Evolutionary conservation across 2,329 filamentous ascomycete species (phyloP).

Genomic region (Alternaria sp.): DNA sequence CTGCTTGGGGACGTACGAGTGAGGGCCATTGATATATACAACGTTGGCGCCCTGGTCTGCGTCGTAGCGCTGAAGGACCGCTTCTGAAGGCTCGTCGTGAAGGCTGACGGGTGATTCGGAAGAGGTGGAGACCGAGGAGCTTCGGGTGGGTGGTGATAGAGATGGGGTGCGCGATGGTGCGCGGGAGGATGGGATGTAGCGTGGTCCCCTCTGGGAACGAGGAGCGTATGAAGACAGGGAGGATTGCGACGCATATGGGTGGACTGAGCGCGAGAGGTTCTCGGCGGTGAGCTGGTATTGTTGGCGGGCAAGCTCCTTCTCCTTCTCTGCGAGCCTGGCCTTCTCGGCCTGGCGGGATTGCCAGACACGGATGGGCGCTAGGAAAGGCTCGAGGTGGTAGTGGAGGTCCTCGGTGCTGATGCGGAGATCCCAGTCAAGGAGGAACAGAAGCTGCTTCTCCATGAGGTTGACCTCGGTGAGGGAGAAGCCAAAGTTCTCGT

Average conservation of each 20-base stretch:
- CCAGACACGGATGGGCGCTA: conserved; percentile 77
- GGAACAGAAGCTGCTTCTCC: conserved; percentile 97
- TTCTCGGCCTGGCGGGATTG: conserved; percentile 62
- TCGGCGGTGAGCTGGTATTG: conserved; percentile 49
- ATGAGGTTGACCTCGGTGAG: conserved; percentile 97
- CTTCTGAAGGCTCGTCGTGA: conserved; percentile 40
- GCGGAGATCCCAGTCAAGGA: conserved; percentile 92
- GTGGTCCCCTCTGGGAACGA: conserved; percentile 30
- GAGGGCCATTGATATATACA: conserved; percentile 51
- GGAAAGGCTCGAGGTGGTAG: conserved; percentile 83
- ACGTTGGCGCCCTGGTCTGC: conserved; percentile 49
- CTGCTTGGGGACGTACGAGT: conserved; percentile 35
- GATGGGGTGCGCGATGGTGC: conserved; percentile 57
- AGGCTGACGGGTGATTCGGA: conserved; percentile 45
- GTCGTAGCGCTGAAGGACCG: conserved; percentile 51
- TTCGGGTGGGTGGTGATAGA: conserved; percentile 55
- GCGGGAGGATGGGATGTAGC: conserved; percentile 40
- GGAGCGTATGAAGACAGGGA: conserved; percentile 44
- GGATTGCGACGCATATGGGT: conserved; percentile 46
- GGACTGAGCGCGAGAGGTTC: conserved; percentile 44
- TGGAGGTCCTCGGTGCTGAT: conserved; percentile 87
- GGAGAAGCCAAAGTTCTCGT: conserved; percentile 85
- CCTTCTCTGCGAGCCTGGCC: conserved; percentile 53
- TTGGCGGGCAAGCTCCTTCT: conserved; percentile 50
- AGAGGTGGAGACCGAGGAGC: conserved; percentile 43